Percentiles rank a stretch among this genome's conserved stretches.
Conservation (phyloP, 2,329 filamentous ascomycete species). For the Lecanosticta acicola region DNA sequence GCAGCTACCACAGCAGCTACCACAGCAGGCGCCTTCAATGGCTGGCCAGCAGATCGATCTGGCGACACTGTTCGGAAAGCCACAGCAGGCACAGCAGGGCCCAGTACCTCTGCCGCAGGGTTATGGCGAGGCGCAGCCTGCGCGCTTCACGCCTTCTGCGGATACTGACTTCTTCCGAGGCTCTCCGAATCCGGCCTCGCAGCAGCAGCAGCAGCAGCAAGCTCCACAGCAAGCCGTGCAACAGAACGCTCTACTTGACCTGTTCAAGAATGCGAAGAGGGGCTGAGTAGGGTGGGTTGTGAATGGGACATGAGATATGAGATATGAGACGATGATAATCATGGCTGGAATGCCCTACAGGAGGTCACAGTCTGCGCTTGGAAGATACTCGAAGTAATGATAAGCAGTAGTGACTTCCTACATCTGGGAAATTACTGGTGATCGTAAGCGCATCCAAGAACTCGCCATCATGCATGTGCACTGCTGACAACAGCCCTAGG, state of each 20-base stretch:
- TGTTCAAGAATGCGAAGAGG: constrained; percentile 26
- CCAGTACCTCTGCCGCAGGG: constrained; percentile 1
- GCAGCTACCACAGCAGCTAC: too few relatives aligned
- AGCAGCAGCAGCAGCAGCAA: constrained; percentile 11
- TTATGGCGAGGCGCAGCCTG: background rate
- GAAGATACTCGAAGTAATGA: too few relatives aligned
- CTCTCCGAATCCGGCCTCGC: constrained; percentile 2
- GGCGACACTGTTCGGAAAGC: constrained; percentile 22
- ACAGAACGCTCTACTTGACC: constrained; percentile 24
- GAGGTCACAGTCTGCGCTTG: too few relatives aligned
- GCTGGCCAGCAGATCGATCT: constrained; percentile 27
- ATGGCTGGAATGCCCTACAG: too few relatives aligned
- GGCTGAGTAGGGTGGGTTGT: constrained; percentile 9
- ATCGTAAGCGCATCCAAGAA: too few relatives aligned
- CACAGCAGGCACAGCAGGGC: constrained; percentile 4
- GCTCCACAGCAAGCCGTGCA: constrained; percentile 10
- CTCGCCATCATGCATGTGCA: too few relatives aligned
- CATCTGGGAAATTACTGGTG: too few relatives aligned
- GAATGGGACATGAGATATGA: too few relatives aligned
- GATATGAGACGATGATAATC: too few relatives aligned
- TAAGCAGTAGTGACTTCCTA: too few relatives aligned
- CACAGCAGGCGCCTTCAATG: constrained; percentile 46
- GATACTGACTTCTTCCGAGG: constrained; percentile 25
- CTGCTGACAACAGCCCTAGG: too few relatives aligned
- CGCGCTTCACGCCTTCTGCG: constrained; percentile 9